Evolutionary conservation across 2,329 filamentous ascomycete genomes (phyloP).

Genomic region (Apiospora malaysiana): DNA sequence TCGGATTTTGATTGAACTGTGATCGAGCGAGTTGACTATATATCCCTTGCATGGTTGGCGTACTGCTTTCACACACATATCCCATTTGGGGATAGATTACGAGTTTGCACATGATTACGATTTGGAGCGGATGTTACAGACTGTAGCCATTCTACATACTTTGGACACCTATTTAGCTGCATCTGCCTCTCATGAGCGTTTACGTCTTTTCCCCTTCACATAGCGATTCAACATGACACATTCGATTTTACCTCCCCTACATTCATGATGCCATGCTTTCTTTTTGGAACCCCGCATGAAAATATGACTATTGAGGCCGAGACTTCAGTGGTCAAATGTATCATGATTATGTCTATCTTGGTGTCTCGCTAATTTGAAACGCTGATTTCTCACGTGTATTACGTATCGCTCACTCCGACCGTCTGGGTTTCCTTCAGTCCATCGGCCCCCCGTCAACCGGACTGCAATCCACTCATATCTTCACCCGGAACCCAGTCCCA

Average conservation of each 20-base stretch:
- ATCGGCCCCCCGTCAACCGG: too few relatives aligned
- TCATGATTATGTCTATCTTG: background rate
- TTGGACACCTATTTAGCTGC: background rate
- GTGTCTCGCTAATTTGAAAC: too few relatives aligned
- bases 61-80: slow-evolving; percentile 2
- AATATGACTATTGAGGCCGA: too few relatives aligned
- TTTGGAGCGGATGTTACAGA: background rate
- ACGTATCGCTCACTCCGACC: too few relatives aligned
- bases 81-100: background rate
- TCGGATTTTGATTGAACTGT: background rate
- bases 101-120: background rate
- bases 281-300: too few relatives aligned
- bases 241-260: background rate
- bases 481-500: slow-evolving; percentile 46
- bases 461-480: slow-evolving; percentile 37
- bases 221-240: background rate
- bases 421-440: background rate
- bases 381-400: too few relatives aligned
- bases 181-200: background rate
- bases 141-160: too few relatives aligned
- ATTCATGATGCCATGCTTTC: background rate
- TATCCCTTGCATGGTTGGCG: slow-evolving; percentile 1
- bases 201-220: background rate
- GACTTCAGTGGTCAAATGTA: background rate
- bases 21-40: background rate